These are phyloP conservation scores for Borealophlyctis nickersoniae DNA, from an alignment of 192 early-diverging fungal species.

Conservation along the genomic window DNA sequence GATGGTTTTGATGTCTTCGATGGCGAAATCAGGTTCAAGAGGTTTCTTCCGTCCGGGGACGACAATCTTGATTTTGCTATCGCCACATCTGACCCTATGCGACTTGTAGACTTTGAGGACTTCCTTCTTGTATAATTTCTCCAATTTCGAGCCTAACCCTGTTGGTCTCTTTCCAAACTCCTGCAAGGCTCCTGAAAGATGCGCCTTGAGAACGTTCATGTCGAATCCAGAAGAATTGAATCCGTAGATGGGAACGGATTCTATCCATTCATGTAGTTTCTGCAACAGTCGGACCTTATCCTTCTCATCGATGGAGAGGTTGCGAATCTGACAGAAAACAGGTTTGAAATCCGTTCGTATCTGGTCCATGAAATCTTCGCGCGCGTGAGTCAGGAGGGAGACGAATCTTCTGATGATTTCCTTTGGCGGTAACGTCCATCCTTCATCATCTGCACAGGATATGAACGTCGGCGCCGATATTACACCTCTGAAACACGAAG, in stretches of 20 bases:
- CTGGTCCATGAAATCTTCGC: neutral
- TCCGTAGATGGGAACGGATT: neutral
- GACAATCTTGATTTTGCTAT: too few relatives aligned
- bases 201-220: neutral
- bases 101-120: too few relatives aligned
- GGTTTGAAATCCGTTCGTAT: neutral
- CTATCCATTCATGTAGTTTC: constrained; percentile 1
- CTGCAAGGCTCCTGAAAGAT: too few relatives aligned
- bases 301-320: too few relatives aligned
- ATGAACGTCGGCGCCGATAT: neutral
- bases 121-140: too few relatives aligned
- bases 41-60: neutral
- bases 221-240: neutral
- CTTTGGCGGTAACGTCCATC: neutral
- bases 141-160: too few relatives aligned
- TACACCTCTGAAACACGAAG: neutral
- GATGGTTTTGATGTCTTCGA: neutral
- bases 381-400: neutral
- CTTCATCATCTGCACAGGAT: neutral
- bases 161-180: too few relatives aligned
- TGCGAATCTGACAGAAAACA: neutral
- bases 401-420: neutral
- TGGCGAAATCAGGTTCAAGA: neutral
- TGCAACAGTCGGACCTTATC: neutral
- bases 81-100: too few relatives aligned